Evolutionary conservation across 495 filamentous ascomycete genomes (phyloP).

Genomic region (Xylaria longipes): DNA sequence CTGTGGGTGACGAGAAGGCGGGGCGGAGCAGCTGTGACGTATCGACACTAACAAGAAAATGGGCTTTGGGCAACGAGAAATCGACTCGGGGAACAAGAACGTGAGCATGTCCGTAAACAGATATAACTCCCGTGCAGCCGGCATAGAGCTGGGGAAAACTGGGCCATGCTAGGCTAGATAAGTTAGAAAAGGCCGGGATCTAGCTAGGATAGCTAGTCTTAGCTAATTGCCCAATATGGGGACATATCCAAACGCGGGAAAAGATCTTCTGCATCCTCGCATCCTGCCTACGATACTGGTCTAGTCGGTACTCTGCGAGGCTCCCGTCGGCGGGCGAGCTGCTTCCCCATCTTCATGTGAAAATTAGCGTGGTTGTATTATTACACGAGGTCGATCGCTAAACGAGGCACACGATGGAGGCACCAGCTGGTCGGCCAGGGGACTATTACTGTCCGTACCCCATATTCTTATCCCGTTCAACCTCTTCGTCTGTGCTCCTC

Average conservation of each 20-base stretch:
- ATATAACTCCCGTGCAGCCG: background rate
- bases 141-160: conserved; percentile 18
- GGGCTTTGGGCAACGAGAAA: background rate
- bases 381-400: conserved; percentile 14
- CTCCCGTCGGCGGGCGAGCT: conserved; percentile 2
- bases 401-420: conserved; percentile 17
- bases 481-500: background rate
- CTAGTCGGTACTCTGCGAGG: conserved; percentile 18
- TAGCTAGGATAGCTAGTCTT: background rate
- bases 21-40: conserved; percentile 14
- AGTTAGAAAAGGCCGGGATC: background rate
- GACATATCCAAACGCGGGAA: conserved; percentile 19
- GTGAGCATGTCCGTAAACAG: conserved; percentile 11
- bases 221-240: conserved; percentile 26
- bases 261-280: conserved; percentile 17
- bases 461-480: background rate
- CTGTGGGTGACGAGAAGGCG: conserved; percentile 14
- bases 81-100: background rate
- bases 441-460: conserved; percentile 15
- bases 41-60: conserved; percentile 1
- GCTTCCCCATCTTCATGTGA: conserved; percentile 19
- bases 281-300: background rate
- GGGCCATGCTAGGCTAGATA: background rate
- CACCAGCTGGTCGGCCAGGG: conserved; percentile 1
- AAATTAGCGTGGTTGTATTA: conserved; percentile 10